phyloP scores from a whole-genome alignment of 2,329 filamentous ascomycete genomes.

The Curvularia verruculosa region DNA sequence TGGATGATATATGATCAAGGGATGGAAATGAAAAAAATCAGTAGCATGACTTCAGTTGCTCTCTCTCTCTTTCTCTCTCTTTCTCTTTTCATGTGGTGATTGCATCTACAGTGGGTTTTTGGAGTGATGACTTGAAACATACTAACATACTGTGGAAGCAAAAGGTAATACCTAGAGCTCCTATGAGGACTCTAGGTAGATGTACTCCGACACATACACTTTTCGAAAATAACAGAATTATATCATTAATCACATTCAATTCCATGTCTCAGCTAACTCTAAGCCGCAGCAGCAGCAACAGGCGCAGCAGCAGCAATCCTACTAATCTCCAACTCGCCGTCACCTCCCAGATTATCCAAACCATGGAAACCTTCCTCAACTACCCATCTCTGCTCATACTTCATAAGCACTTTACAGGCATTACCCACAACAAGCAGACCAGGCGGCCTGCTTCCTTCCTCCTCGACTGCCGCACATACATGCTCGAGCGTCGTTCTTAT shows the following conservation, averaged over 20 bases:
- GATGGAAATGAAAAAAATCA: not conserved
- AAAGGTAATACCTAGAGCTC: too few species aligned
- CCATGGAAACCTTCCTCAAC: constrained; percentile 88
- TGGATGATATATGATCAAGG: not conserved
- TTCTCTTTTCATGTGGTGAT: too few species aligned
- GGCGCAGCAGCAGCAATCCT: constrained; percentile 20
- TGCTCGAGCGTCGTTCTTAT: constrained; percentile 83
- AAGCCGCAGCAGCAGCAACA: constrained; percentile 17
- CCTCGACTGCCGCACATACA: constrained; percentile 82
- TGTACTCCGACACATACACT: too few species aligned
- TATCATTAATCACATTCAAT: not conserved
- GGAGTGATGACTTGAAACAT: not conserved
- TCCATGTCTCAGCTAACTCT: not conserved
- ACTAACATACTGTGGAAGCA: too few species aligned
- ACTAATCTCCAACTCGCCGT: constrained; percentile 32
- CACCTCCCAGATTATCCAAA: constrained; percentile 58
- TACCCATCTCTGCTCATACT: constrained; percentile 70
- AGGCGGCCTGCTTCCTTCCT: constrained; percentile 86
- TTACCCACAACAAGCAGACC: constrained; percentile 84
- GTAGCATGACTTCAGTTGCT: not conserved
- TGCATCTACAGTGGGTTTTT: not conserved
- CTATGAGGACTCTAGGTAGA: too few species aligned
- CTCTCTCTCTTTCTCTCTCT: not conserved
- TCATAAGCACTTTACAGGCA: constrained; percentile 79
- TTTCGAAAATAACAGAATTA: not conserved